Conservation (phyloP, 345 rosid species). For the Laguncularia racemosa region DNA sequence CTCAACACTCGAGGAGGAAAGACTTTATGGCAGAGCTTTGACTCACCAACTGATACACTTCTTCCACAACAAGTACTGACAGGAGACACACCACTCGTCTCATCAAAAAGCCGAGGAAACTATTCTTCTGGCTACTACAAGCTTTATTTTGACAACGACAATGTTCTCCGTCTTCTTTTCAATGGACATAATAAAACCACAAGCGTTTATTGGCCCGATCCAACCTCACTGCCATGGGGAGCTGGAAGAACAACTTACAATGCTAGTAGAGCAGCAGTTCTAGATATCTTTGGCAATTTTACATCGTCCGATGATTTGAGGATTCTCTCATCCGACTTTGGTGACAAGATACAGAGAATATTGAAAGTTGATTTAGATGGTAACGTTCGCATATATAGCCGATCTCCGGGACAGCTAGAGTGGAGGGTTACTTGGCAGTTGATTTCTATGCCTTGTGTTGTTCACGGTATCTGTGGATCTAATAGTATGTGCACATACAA, state of each 20-base stretch:
- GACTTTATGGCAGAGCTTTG: no score
- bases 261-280: constrained; percentile 11
- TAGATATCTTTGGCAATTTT: constrained; percentile 18
- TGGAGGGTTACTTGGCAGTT: constrained; percentile 29
- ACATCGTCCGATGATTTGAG: constrained; percentile 13
- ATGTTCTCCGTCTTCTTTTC: constrained; percentile 20
- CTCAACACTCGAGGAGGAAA: background rate
- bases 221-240: constrained; percentile 10
- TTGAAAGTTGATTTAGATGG: constrained; percentile 22
- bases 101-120: constrained; percentile 23
- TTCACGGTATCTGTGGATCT: constrained; percentile 30
- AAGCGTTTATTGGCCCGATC: constrained; percentile 25
- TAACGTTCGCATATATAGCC: no score
- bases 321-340: constrained; percentile 18
- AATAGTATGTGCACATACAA: constrained; percentile 18
- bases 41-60: no score
- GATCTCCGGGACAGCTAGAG: background rate
- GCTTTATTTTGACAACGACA: no score
- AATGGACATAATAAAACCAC: constrained; percentile 13
- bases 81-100: constrained; percentile 15
- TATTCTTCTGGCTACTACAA: constrained; percentile 23
- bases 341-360: constrained; percentile 8
- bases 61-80: no score
- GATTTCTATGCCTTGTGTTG: constrained; percentile 6
- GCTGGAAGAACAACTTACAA: constrained; percentile 24